Base-by-base conservation (phyloP, 495 filamentous ascomycete genomes). In the Chlorociboria aeruginascens region DNA sequence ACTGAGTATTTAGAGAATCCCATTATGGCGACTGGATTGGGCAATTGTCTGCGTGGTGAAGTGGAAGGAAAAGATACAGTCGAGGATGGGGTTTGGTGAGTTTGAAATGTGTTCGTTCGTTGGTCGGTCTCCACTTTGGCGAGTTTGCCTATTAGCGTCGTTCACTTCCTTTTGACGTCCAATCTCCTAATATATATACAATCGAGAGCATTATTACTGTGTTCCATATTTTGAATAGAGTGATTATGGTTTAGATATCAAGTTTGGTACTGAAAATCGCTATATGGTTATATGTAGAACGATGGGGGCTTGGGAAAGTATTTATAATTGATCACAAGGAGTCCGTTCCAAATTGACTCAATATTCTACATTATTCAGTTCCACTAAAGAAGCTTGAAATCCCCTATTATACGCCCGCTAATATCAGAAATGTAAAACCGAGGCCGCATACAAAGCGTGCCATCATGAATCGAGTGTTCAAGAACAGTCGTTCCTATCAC, bases 1-100 rank as follows among this genome's bases (percentile, higher is more conserved):
- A 79, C 72, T 58, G 83, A 74, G 61, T 83, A 77, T 67, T 77
- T 78, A 61, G 81, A 72, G 63, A 79, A 78, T 66, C 80, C 79
- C 85, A 89, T 89, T 59, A 86, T 88, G 61, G 6, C 28, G 9
- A 25, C 20, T 44, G 42, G 32, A 16, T 14, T 12, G 29, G 44
- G 42, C 42, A 49, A 57, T 54, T 53, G 49, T 43, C 37, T 40
- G 37, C 25, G 6, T 16, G 38, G 20, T 34, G 38, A 45, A 12
- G 32, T 20, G 8, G 37, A 33, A 43, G 31, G 38, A 20, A 12
- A 6, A 31, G 31, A 30, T 8, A 16, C 6, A 32, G 8, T 44
- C 12, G 36, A 39, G 20, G 36, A 10, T 13, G 13, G 33, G 6
- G 4, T 39, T 17, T 39, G 8, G 36, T 39, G 11, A n/a, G 13